These are phyloP conservation scores for Bothriochloa decipiens DNA, from an alignment of 176 grass and related monocot species.

Conservation along the genomic window DNA sequence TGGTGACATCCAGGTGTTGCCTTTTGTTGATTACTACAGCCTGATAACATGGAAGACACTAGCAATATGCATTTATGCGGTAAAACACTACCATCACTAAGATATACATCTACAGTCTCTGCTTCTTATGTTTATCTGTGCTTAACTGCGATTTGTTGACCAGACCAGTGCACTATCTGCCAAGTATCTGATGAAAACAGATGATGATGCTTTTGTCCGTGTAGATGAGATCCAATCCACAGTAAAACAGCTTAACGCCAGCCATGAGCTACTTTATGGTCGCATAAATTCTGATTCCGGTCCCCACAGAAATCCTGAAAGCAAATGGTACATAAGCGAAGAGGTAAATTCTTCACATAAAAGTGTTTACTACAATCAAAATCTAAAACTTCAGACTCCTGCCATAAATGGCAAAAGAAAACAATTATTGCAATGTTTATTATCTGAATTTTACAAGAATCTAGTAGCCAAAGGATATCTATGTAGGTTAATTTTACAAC, in stretches of 20 bases:
- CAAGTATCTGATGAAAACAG: conserved; percentile 95
- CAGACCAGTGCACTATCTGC: conserved; percentile 77
- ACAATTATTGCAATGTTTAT: not conserved
- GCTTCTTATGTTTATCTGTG: conserved; percentile 27
- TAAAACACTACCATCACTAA: conserved; percentile 40
- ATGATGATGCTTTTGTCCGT: conserved; percentile 98
- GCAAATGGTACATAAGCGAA: conserved; percentile 86
- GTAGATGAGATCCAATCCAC: conserved; percentile 77
- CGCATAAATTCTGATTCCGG: conserved; percentile 70
- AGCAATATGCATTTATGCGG: conserved; percentile 96
- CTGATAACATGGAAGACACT: conserved; percentile 96
- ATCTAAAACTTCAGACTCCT: not conserved
- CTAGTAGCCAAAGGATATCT: conserved; percentile 2
- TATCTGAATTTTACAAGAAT: conserved; percentile 10
- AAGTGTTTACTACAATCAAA: not conserved
- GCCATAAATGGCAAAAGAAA: not conserved
- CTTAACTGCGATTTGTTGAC: conserved; percentile 8
- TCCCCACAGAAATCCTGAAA: conserved; percentile 72
- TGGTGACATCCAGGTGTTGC: conserved; percentile 77
- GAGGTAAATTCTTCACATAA: conserved; percentile 67
- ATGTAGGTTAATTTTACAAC: conserved; percentile 14
- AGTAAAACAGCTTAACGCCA: conserved; percentile 63
- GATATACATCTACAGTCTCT: conserved; percentile 19
- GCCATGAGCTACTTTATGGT: conserved; percentile 76
- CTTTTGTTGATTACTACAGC: conserved; percentile 89